Conservation (phyloP, 2,329 filamentous ascomycete species). For the Madurella mycetomatis region DNA sequence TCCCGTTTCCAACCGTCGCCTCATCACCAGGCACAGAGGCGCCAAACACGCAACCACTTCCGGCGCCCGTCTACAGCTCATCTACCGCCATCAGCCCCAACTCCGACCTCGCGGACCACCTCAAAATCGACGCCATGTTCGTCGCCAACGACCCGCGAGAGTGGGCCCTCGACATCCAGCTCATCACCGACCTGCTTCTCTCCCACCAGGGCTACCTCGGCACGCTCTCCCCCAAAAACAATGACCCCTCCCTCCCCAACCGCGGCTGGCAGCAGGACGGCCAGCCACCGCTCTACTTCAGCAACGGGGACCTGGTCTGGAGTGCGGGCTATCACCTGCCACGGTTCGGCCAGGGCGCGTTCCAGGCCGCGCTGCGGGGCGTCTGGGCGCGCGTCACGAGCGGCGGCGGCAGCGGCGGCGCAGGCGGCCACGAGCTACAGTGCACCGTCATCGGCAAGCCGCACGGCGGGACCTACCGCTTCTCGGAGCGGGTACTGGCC, state of each 20-base stretch:
- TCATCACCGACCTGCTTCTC: slow-evolving; percentile 78
- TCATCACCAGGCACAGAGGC: slow-evolving; percentile 56
- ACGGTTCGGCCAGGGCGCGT: slow-evolving; percentile 86
- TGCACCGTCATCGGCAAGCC: slow-evolving; percentile 81
- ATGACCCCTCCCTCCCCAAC: slow-evolving; percentile 58
- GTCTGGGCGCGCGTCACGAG: slow-evolving; percentile 71
- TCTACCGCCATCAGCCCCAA: slow-evolving; percentile 30
- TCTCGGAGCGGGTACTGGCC: slow-evolving; percentile 70
- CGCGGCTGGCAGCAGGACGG: slow-evolving; percentile 76
- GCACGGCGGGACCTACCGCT: slow-evolving; percentile 69
- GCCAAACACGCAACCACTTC: slow-evolving; percentile 54
- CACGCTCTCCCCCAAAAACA: slow-evolving; percentile 72
- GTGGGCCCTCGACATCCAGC: slow-evolving; percentile 85
- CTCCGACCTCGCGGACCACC: slow-evolving; percentile 33
- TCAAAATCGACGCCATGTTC: slow-evolving; percentile 85
- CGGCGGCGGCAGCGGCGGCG: no score
- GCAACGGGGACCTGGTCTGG: slow-evolving; percentile 88
- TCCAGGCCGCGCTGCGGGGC: slow-evolving; percentile 74
- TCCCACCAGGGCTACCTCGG: slow-evolving; percentile 76
- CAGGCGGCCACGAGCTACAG: slow-evolving; percentile 55
- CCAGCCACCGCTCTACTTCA: slow-evolving; percentile 80
- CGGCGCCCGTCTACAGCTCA: slow-evolving; percentile 42
- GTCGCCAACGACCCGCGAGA: slow-evolving; percentile 95
- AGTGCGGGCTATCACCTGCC: slow-evolving; percentile 79
- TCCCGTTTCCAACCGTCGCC: slow-evolving; percentile 73